A percentile compares a stretch with the other conserved stretches of the same genome.
Evolutionary conservation across 345 rosid genomes (phyloP).

Genomic region (Gossypium turneri): DNA sequence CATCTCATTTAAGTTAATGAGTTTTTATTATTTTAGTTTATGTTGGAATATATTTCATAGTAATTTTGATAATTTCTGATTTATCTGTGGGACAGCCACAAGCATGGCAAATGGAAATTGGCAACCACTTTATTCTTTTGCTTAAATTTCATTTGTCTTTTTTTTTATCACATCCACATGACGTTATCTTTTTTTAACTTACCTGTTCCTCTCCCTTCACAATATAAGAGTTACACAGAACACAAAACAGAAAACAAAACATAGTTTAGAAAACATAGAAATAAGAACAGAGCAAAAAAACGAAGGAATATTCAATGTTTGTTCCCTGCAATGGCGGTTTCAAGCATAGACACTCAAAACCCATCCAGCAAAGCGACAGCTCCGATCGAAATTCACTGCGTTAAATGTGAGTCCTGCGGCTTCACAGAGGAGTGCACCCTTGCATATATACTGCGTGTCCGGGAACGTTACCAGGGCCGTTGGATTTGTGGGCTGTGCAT

Average conservation of each 20-base stretch:
- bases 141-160: background rate
- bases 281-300: background rate
- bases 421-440: conserved; percentile 65
- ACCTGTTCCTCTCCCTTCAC: background rate
- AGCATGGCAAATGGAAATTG: background rate
- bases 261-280: background rate
- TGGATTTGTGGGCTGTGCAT: conserved; percentile 69
- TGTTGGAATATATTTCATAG: too few species aligned
- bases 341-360: conserved; percentile 27
- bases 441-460: conserved; percentile 41
- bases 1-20: too few species aligned
- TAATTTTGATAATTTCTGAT: too few species aligned
- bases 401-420: conserved; percentile 54
- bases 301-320: conserved; percentile 26
- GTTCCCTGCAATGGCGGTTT: conserved; percentile 30
- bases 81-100: background rate
- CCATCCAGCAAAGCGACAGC: conserved; percentile 7
- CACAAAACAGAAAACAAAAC: background rate
- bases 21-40: too few species aligned
- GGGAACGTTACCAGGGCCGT: conserved; percentile 49
- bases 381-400: conserved; percentile 36
- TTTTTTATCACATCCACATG: background rate
- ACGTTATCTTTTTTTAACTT: background rate
- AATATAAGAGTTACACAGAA: background rate
- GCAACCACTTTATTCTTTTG: background rate